Evolutionary conservation across 2,329 filamentous ascomycete species (phyloP).

Genomic region (Diaporthe amygdali): DNA sequence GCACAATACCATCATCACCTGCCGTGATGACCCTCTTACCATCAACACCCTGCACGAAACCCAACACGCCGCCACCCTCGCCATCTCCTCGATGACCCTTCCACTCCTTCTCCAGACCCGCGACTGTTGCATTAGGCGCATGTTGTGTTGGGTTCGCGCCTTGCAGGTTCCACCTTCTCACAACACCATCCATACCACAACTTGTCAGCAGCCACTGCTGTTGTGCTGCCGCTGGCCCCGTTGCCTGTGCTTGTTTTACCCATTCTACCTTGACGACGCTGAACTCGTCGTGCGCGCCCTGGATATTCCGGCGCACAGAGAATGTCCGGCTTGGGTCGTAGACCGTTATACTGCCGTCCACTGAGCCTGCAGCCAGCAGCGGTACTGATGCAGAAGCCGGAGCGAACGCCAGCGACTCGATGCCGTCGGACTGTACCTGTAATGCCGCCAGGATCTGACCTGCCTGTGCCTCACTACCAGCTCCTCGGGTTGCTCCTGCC

Average conservation of each 20-base stretch:
- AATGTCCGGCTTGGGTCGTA: slow-evolving; percentile 89
- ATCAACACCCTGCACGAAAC: slow-evolving; percentile 82
- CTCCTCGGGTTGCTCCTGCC: slow-evolving; percentile 30
- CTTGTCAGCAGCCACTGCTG: slow-evolving; percentile 77
- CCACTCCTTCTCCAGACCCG: slow-evolving; percentile 85
- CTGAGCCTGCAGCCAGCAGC: slow-evolving; percentile 68
- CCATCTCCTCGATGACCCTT: slow-evolving; percentile 85
- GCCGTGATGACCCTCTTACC: slow-evolving; percentile 84
- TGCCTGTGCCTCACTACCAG: slow-evolving; percentile 39
- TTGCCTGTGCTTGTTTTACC: slow-evolving; percentile 53
- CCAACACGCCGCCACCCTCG: slow-evolving; percentile 86
- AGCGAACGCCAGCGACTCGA: slow-evolving; percentile 78
- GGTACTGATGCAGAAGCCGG: slow-evolving; percentile 48
- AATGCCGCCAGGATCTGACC: slow-evolving; percentile 79
- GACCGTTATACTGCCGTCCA: slow-evolving; percentile 79
- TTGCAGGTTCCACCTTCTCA: slow-evolving; percentile 85
- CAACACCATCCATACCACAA: slow-evolving; percentile 90
- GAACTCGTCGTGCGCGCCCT: slow-evolving; percentile 83
- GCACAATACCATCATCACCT: slow-evolving; percentile 79
- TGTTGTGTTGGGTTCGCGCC: slow-evolving; percentile 42
- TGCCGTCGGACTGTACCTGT: slow-evolving; percentile 74
- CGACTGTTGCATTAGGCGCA: slow-evolving; percentile 51
- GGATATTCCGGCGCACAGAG: slow-evolving; percentile 81
- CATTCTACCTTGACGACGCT: slow-evolving; percentile 95
- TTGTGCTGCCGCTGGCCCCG: slow-evolving; percentile 34